A percentile compares a stretch with the other conserved stretches of the same genome.
Evolutionary conservation across 164 flowering plant genomes (phyloP).

Genomic region (Umbilicus rupestris): DNA sequence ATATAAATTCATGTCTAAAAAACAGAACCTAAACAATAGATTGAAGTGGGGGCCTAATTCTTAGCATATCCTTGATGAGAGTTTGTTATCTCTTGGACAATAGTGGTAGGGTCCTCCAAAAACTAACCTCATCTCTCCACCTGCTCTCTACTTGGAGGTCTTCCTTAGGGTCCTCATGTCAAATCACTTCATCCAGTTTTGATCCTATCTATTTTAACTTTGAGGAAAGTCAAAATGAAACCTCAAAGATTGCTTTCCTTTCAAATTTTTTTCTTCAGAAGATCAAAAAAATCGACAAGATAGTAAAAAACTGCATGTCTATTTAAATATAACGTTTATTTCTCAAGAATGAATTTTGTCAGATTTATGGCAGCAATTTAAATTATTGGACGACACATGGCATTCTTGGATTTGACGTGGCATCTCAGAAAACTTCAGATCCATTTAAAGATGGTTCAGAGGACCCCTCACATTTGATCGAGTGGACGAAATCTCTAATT

Average conservation of each 20-base stretch:
- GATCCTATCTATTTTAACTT: too few relatives aligned
- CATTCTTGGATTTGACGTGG: constrained; percentile 9
- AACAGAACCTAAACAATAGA: too few relatives aligned
- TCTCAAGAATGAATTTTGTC: too few relatives aligned
- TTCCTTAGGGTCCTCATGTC: neutral
- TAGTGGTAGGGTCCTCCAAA: constrained; percentile 2
- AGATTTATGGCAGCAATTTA: too few relatives aligned
- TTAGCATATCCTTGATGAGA: too few relatives aligned
- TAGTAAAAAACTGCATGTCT: neutral
- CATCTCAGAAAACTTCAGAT: too few relatives aligned
- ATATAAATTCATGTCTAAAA: too few relatives aligned
- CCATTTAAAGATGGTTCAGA: neutral
- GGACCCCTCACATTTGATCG: constrained; percentile 10
- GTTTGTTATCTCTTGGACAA: neutral
- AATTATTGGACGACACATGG: constrained; percentile 13
- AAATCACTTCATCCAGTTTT: neutral
- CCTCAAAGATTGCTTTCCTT: too few relatives aligned
- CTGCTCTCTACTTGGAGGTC: neutral
- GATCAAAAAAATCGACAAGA: neutral
- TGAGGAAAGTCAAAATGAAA: too few relatives aligned
- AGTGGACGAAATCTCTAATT: constrained; percentile 1
- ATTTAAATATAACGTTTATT: too few relatives aligned
- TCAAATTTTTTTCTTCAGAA: too few relatives aligned
- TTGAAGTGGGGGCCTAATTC: too few relatives aligned
- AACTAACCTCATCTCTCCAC: neutral